Base-by-base conservation (phyloP, 148 eudicot species). In the Euryodendron excelsum region DNA sequence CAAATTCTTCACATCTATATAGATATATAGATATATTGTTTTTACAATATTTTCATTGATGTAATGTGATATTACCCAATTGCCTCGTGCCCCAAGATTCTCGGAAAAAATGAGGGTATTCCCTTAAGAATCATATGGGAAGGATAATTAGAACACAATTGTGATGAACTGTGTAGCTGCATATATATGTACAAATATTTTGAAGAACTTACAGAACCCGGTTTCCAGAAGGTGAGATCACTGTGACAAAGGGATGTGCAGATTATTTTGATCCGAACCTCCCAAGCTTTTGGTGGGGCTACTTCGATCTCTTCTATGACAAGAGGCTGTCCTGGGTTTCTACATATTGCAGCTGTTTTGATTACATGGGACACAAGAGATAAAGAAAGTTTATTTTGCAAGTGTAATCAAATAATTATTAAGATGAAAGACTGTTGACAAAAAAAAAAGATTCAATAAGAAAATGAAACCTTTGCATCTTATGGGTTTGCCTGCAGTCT, bases 21-120 rank as follows among this genome's bases (percentile, higher is more conserved):
- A n/a, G n/a, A n/a, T n/a, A n/a, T n/a, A n/a, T n/a, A n/a, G n/a
- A n/a, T n/a, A n/a, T n/a, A n/a, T n/a, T n/a, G n/a, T n/a, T n/a
- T n/a, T n/a, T n/a, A n/a, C n/a, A n/a, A n/a, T n/a, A n/a, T n/a
- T n/a, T n/a, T n/a, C n/a, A n/a, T n/a, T n/a, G n/a, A n/a, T n/a
- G n/a, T n/a, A 39, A 39, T 39, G 44, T 39, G 44, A 39, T 39
- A 41, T 80, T 86, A 87, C 97, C 97, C 97, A 21, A 87, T 89
- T 47, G 91, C 94, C 79, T 92, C 97, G 58, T 92, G 97, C 25
- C 97, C 97, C 36, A 90, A 86, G 23, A 92, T 92, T 80, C 84
- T 90, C 7, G 94, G 94, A 55, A 75, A 83, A 69, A 36, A 75
- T 39, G 85, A 73, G 27, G 23, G 1, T 11, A 88, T 86, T 44